Base-by-base conservation (phyloP, 176 grass and related monocot genomes). In the Raddia guianensis region DNA sequence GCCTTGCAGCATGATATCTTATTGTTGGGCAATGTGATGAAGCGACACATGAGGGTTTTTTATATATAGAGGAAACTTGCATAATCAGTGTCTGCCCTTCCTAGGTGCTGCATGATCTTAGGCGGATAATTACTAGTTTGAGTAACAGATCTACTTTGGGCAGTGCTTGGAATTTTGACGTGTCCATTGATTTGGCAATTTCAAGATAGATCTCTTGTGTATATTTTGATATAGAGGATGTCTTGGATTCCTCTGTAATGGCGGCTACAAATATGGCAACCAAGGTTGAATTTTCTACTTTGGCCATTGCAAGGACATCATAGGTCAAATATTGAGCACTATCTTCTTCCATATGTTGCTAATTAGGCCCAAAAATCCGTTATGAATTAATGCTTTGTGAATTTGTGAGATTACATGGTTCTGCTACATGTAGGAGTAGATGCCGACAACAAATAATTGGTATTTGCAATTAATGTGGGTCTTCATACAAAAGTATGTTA, bases 401-500 rank as follows among this genome's bases (percentile, higher is more conserved):
- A 69, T 63, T 75, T 55, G 15, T 69, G 33, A 6, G n/a, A 8
- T 51, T 59, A 33, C 5, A 60, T 47, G 14, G 12, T 34, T 79
- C 35, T 80, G 74, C 33, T 35, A 33, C 35, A 20, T 48, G 14
- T 45, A 63, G 47, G 46, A 55, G 1, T 16, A 47, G 14, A 19
- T 73, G n/a, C 49, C 63, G 37, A 5, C 37, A 40, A 40, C 37
- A 40, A 53, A 21, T 73, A 80, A 48, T 52, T 72, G 61, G 46
- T 77, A 85, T 44, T 78, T 60, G 27, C 44, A 15, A 60, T 57
- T 68, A 59, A 63, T 73, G 14, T 53, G 82, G 19, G 34, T 42
- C 51, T 73, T 61, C 49, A 46, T 15, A 12, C 37, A 83, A 65
- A 68, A 63, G 20, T n/a, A 40, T 14, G 27, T 32, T 42, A 42